Conservation (phyloP, 331 rosid species). For the Spiraea crenata region DNA sequence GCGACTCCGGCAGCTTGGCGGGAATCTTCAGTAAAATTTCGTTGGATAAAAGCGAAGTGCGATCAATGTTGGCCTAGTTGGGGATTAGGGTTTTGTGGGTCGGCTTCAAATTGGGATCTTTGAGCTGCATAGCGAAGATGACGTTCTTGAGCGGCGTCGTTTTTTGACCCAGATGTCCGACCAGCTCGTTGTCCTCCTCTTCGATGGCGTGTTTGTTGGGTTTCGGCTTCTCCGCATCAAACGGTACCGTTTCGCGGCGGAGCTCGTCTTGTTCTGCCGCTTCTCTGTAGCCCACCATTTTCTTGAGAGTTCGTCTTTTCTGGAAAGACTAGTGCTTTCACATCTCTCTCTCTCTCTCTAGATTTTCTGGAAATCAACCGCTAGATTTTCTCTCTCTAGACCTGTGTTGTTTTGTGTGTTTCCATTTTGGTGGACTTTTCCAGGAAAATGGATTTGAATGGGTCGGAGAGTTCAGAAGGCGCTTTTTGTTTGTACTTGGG, state of each 20-base stretch:
- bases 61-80: constrained; percentile 42
- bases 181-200: constrained; percentile 49
- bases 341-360: background rate
- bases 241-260: constrained; percentile 44
- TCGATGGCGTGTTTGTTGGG: constrained; percentile 34
- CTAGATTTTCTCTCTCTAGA: background rate
- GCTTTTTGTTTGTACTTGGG: constrained; percentile 6
- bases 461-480: constrained; percentile 1
- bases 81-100: constrained; percentile 28
- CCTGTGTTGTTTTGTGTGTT: background rate
- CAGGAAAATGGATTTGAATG: constrained; percentile 29
- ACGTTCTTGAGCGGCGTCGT: constrained; percentile 47
- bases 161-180: constrained; percentile 66
- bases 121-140: constrained; percentile 62
- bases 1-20: constrained; percentile 52
- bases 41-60: constrained; percentile 61
- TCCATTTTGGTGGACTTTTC: constrained; percentile 6
- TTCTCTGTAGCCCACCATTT: constrained; percentile 10
- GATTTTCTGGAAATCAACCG: background rate
- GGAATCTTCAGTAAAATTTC: constrained; percentile 64
- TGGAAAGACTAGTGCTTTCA: too few relatives aligned
- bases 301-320: too few relatives aligned
- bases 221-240: constrained; percentile 30
- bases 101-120: constrained; percentile 25
- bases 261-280: background rate